Conservation (phyloP, 306 rosid genomes). For the Adenanthera pavonina region DNA sequence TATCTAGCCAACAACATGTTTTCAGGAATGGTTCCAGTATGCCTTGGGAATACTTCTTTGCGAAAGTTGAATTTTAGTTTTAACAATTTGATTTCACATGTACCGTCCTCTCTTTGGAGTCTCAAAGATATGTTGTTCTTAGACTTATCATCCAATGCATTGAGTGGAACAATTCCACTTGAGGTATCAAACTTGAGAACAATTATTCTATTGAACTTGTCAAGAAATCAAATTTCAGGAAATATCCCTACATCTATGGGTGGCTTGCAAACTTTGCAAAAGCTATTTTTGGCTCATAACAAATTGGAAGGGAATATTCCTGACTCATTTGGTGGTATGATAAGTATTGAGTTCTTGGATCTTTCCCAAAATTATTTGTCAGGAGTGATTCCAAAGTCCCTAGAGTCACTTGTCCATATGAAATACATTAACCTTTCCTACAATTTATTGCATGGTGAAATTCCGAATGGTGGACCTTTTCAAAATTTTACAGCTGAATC, state of each 20-base stretch:
- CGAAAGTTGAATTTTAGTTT: background rate
- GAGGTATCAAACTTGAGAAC: background rate
- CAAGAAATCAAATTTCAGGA: conserved; percentile 9
- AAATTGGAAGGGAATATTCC: background rate
- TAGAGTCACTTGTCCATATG: background rate
- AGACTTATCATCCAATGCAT: background rate
- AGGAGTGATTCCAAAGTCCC: background rate
- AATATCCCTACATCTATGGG: background rate
- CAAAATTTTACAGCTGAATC: background rate
- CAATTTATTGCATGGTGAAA: background rate
- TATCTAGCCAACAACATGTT: background rate
- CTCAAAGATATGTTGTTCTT: background rate
- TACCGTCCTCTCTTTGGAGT: conserved; percentile 1
- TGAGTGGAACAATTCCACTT: background rate
- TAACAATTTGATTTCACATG: background rate
- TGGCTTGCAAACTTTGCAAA: background rate
- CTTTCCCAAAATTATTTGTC: background rate
- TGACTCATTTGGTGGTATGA: background rate
- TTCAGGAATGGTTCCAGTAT: background rate
- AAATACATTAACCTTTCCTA: background rate
- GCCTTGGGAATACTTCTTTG: background rate
- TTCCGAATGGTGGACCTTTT: background rate
- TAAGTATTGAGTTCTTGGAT: background rate
- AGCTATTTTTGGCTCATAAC: conserved; percentile 1
- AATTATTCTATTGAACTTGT: background rate